phyloP scores from a whole-genome alignment of 2,329 filamentous ascomycete species.

The Calcarisporium arbuscula region DNA sequence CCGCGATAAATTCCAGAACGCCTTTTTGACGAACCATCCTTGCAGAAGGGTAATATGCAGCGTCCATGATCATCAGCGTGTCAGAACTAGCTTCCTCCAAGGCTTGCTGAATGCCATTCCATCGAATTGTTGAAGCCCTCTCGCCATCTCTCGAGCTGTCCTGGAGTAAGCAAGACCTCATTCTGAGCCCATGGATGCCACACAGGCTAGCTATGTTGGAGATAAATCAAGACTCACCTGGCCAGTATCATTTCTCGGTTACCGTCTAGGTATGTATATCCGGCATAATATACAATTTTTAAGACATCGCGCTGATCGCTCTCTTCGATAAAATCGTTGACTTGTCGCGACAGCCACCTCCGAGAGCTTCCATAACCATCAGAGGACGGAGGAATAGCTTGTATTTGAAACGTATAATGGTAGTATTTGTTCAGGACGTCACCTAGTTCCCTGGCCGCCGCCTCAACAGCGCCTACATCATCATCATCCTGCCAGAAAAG shows the following conservation, averaged over 20 bases:
- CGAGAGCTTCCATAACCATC: constrained; percentile 43
- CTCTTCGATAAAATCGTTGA: constrained; percentile 47
- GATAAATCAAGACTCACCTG: constrained; percentile 44
- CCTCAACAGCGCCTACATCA: constrained; percentile 31
- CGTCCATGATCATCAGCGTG: constrained; percentile 53
- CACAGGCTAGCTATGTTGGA: no score
- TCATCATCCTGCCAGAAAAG: constrained; percentile 51
- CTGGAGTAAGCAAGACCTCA: constrained; percentile 13
- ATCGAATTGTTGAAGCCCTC: constrained; percentile 42
- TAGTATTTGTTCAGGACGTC: constrained; percentile 47
- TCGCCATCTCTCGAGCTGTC: constrained; percentile 40
- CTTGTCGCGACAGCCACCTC: constrained; percentile 46
- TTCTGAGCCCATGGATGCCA: background rate
- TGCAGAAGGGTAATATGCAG: constrained; percentile 49
- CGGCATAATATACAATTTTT: constrained; percentile 54
- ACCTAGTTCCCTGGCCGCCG: constrained; percentile 40
- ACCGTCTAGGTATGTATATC: constrained; percentile 46
- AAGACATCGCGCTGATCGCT: constrained; percentile 49
- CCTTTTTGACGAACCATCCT: constrained; percentile 46
- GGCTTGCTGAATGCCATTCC: constrained; percentile 50
- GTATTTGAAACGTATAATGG: constrained; percentile 41
- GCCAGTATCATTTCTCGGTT: constrained; percentile 52
- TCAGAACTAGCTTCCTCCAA: constrained; percentile 51
- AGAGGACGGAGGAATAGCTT: constrained; percentile 42
- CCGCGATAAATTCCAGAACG: constrained; percentile 50